Evolutionary conservation across 768 basidiomycete species (phyloP).

Genomic region (Cystobasidium onofrii): DNA sequence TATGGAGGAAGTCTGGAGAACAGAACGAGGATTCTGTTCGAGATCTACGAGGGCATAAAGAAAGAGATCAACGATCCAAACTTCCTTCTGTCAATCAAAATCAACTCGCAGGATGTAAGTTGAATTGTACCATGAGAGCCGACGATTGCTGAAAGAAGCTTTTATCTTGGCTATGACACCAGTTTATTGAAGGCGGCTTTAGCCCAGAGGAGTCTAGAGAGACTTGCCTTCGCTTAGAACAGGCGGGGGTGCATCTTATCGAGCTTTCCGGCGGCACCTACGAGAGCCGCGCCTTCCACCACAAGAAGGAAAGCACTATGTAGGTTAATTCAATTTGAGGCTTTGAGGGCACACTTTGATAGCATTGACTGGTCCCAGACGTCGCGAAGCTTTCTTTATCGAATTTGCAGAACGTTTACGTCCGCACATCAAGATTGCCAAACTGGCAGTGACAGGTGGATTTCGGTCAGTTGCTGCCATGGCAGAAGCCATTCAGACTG

Average conservation of each 20-base stretch:
- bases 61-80: slow-evolving; percentile 25
- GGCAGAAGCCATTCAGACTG: slow-evolving; percentile 38
- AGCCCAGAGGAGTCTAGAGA: slow-evolving; percentile 44
- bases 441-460: slow-evolving; percentile 44
- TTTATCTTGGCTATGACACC: neutral
- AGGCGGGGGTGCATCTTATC: slow-evolving; percentile 47
- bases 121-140: neutral
- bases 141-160: neutral
- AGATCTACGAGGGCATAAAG: slow-evolving; percentile 43
- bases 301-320: slow-evolving; percentile 44
- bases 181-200: slow-evolving; percentile 44
- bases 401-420: slow-evolving; percentile 41
- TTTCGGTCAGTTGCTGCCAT: slow-evolving; percentile 42
- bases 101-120: slow-evolving; percentile 37
- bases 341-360: too few species aligned
- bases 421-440: slow-evolving; percentile 40
- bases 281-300: slow-evolving; percentile 36
- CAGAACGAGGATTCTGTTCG: slow-evolving; percentile 45
- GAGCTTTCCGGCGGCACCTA: slow-evolving; percentile 45
- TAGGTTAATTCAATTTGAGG: slow-evolving; percentile 34
- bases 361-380: neutral
- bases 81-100: slow-evolving; percentile 40
- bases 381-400: slow-evolving; percentile 31
- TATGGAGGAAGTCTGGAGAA: slow-evolving; percentile 47
- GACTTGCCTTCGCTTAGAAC: slow-evolving; percentile 46